Evolutionary conservation across 805 yeast species (phyloP).

Genomic region (Myxozyma lipomycoides): DNA sequence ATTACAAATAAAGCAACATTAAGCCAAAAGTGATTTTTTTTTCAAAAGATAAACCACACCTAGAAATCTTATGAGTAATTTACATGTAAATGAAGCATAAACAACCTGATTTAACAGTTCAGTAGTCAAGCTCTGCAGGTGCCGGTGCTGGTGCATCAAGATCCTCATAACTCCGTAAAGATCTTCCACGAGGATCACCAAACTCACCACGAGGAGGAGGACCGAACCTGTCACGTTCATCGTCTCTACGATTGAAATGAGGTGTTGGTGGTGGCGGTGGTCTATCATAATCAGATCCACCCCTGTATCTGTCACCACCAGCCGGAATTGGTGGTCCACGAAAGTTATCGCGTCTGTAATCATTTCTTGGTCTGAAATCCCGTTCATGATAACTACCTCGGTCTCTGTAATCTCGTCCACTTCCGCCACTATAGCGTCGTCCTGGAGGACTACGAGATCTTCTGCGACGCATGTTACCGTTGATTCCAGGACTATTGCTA

Average conservation of each 20-base stretch:
- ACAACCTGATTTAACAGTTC: too few relatives aligned
- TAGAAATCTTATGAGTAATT: too few relatives aligned
- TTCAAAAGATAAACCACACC: too few relatives aligned
- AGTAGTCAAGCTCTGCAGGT: slow-evolving; percentile 22
- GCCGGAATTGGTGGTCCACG: too few relatives aligned
- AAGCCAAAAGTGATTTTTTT: too few relatives aligned
- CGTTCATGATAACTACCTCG: slow-evolving; percentile 3
- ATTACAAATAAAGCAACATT: too few relatives aligned
- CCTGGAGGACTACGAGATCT: slow-evolving; percentile 9
- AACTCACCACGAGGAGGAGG: too few relatives aligned
- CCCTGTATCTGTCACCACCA: background rate
- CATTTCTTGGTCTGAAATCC: background rate
- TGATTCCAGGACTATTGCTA: background rate
- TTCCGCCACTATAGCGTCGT: background rate
- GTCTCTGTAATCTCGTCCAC: slow-evolving; percentile 16
- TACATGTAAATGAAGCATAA: too few relatives aligned
- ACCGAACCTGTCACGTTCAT: slow-evolving; percentile 5
- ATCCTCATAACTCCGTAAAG: slow-evolving; percentile 21
- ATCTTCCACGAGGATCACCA: slow-evolving; percentile 17
- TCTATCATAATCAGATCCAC: slow-evolving; percentile 5
- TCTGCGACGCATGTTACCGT: slow-evolving; percentile 6
- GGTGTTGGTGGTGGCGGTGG: background rate
- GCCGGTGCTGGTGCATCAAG: slow-evolving; percentile 11
- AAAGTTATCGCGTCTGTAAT: background rate
- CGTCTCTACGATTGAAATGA: too few relatives aligned